Conservation (phyloP, 2,329 filamentous ascomycete genomes). For the Neocatenulostroma microsporum region DNA sequence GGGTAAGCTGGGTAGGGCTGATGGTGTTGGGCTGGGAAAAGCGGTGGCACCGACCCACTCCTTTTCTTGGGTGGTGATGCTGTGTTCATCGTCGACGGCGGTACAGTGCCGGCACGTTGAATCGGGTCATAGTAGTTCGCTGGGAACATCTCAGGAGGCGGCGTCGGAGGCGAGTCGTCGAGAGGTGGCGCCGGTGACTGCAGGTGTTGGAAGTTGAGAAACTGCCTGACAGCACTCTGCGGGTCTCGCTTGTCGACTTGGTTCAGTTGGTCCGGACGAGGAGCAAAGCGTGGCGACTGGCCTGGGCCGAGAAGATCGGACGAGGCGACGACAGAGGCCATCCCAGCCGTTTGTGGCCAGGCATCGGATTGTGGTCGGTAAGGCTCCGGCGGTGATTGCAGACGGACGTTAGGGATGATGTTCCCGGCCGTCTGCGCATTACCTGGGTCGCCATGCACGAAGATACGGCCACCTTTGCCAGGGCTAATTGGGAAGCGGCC, state of each 20-base stretch:
- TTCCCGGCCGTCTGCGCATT: slow-evolving; percentile 59
- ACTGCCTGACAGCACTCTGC: slow-evolving; percentile 88
- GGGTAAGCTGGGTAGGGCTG: slow-evolving; percentile 21
- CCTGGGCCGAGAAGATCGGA: slow-evolving; percentile 79
- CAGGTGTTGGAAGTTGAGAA: slow-evolving; percentile 74
- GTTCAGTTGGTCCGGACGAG: slow-evolving; percentile 67
- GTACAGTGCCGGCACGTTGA: slow-evolving; percentile 16
- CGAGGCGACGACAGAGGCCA: slow-evolving; percentile 84
- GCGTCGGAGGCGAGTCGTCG: slow-evolving; percentile 57
- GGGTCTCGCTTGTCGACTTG: slow-evolving; percentile 66
- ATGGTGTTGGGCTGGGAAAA: slow-evolving; percentile 21
- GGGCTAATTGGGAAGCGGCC: slow-evolving; percentile 51
- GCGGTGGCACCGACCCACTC: slow-evolving; percentile 15
- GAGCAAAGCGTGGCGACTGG: slow-evolving; percentile 52
- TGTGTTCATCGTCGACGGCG: not conserved
- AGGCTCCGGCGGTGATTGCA: slow-evolving; percentile 17
- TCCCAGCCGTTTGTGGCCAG: too few relatives aligned
- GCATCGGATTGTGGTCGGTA: slow-evolving; percentile 65
- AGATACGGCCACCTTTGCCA: slow-evolving; percentile 59
- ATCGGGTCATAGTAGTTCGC: slow-evolving; percentile 8
- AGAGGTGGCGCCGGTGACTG: slow-evolving; percentile 37
- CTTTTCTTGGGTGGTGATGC: slow-evolving; percentile 4
- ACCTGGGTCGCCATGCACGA: slow-evolving; percentile 70
- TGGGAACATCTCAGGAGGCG: slow-evolving; percentile 41
- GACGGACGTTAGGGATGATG: slow-evolving; percentile 45